Base-by-base conservation (phyloP, 2,329 filamentous ascomycete species). In the Claviceps sorghi region DNA sequence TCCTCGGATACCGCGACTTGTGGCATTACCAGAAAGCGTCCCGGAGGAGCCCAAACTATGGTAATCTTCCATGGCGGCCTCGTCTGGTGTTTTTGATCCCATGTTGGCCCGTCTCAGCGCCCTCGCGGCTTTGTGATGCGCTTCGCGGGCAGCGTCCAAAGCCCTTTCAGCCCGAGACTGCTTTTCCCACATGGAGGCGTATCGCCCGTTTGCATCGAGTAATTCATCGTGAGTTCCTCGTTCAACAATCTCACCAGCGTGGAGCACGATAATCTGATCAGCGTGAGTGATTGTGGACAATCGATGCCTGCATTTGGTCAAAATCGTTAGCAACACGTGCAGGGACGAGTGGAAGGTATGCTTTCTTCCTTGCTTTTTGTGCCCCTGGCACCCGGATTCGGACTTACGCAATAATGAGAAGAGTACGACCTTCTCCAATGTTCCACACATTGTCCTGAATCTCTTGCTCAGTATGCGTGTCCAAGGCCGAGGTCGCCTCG, bases 401-500 rank as follows among this genome's bases (percentile, higher is more conserved):
- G 30, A 76, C 79, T 72, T 82, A 88, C 72, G 93, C 93, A 70
- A 98, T 97, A 50, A 97, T 89, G 55, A 98, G 79, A 72, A 96
- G 84, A 1, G 93, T 98, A 47, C 93, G 85, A 49, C 89, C 90
- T 59, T 84, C 76, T 17, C 88, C 87, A 47, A 97, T 80, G 15
- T 79, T 88, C 53, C 83, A 83, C 34, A 98, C 78, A 38, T 90
- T 89, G 54, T 84, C 80, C 67, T 96, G 90, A 54, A 96, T 95
- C 64, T 94, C 86, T 65, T 94, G 86, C 67, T 96, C 90, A 0
- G 90, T 96, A 58, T 93, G 87, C 0, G 88, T 89, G 64, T 96
- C 90, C 32, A 96, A 74, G 10, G 90, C 89, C 36, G 90, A 91
- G 1, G 89, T 96, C 13, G 90, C 90, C 68, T 96, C 90, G 64